Evolutionary conservation across 768 basidiomycete genomes (phyloP).

Genomic region (Nidularia sp.): DNA sequence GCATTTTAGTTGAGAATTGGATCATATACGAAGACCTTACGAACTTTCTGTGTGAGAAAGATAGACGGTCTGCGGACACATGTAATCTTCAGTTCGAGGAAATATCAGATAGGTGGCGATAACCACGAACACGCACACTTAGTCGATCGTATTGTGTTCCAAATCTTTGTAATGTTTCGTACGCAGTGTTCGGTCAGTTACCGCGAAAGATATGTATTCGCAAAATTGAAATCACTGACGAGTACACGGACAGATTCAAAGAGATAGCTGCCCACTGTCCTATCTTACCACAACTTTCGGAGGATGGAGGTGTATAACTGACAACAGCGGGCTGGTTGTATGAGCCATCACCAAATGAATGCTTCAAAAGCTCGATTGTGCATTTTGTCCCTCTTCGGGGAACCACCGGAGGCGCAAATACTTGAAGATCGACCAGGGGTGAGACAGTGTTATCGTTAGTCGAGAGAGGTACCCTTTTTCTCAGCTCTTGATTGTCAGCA

Average conservation of each 20-base stretch:
- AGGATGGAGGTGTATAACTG: conserved; percentile 41
- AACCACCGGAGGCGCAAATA: conserved; percentile 21
- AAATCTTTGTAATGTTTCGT: neutral
- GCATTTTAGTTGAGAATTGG: neutral
- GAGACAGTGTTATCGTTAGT: conserved; percentile 20
- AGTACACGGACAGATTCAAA: conserved; percentile 48
- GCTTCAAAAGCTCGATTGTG: conserved; percentile 16
- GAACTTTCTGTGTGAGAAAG: neutral
- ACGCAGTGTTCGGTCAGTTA: neutral
- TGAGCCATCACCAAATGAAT: conserved; percentile 25
- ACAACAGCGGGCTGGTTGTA: conserved; percentile 20
- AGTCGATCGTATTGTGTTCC: neutral
- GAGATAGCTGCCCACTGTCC: conserved; percentile 58
- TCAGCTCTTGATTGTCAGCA: neutral
- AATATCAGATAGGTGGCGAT: neutral
- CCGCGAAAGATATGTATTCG: neutral
- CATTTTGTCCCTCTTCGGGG: conserved; percentile 10
- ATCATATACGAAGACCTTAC: neutral
- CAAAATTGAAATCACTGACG: conserved; percentile 14
- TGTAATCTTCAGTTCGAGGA: neutral
- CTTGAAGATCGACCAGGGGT: conserved; percentile 23
- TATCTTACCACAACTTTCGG: conserved; percentile 40
- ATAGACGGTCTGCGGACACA: neutral
- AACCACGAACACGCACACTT: neutral
- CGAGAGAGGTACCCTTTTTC: conserved; percentile 1